A percentile compares a stretch with the other conserved stretches of the same genome.
Conservation (phyloP, 192 early-diverging fungal species). For the Coemansia sp. region DNA sequence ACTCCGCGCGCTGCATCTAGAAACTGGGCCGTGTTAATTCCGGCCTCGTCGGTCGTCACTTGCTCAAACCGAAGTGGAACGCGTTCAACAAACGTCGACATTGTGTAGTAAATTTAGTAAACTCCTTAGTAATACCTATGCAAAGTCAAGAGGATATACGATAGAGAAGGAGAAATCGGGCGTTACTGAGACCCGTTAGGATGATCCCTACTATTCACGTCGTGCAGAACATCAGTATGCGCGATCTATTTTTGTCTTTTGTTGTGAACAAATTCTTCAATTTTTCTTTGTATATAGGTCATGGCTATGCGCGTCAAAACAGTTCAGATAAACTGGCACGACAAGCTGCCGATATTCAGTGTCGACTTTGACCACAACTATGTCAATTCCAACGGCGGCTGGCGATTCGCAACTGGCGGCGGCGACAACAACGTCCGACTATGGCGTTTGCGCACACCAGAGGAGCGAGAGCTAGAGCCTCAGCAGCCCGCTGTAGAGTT, state of each 20-base stretch:
- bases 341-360: slow-evolving; percentile 85
- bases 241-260: background rate
- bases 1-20: slow-evolving; percentile 77
- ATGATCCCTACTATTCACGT: background rate
- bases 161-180: background rate
- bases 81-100: slow-evolving; percentile 55
- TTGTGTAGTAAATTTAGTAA: slow-evolving; percentile 1
- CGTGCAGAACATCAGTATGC: background rate
- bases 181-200: background rate
- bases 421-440: slow-evolving; percentile 89
- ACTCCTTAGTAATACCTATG: background rate
- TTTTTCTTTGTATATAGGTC: background rate
- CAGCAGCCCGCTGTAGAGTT: slow-evolving; percentile 67
- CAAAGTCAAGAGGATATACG: background rate
- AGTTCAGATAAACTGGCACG: slow-evolving; percentile 95
- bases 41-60: slow-evolving; percentile 62
- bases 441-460: slow-evolving; percentile 34
- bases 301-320: slow-evolving; percentile 64
- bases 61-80: slow-evolving; percentile 65
- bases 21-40: slow-evolving; percentile 74
- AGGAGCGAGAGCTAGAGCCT: slow-evolving; percentile 15
- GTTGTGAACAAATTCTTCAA: background rate
- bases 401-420: slow-evolving; percentile 86
- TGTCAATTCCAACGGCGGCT: slow-evolving; percentile 28
- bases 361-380: slow-evolving; percentile 79